Base-by-base conservation (phyloP, 805 yeast species). In the Cyberlindnera nakhonratchasimensis region DNA sequence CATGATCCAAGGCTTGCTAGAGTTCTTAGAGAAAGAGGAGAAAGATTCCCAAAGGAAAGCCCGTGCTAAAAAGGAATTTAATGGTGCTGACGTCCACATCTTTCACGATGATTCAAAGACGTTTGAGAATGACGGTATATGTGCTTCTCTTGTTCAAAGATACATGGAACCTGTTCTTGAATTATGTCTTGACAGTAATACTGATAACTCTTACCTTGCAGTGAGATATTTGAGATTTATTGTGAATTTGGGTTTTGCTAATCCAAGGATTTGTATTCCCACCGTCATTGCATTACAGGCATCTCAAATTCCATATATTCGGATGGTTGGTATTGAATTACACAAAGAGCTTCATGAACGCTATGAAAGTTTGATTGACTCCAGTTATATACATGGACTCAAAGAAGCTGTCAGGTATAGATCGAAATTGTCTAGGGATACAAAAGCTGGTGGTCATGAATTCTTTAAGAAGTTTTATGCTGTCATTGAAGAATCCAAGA, bases 281-380 rank as follows among this genome's bases (percentile, higher is more conserved):
- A 81, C 89, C 0, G 69, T 86, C 1, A 72, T 86, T 42, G 91
- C 91, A 0, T 64, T 88, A 26, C 80, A 80, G 43, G 69, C 85
- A 0, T 77, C 87, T 0, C 61, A 66, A 1, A 61, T 66, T 14
- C 57, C 55, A 4, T 55, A 61, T 10, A 68, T 84, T 14, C 66
- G 72, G 24, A 58, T 57, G 3, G 61, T 72, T 10, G 87, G 89
- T 0, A 43, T 66, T 1, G 70, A 67, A 1, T 62, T 85, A 42
- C 85, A 84, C 51, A 55, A 57, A 17, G 76, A 71, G 8, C 53
- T 87, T 3, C 77, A 74, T 51, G 81, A 75, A 17, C 82, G 80
- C 46, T 79, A 85, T 54, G 91, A 85, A 56, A 75, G 87, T 2
- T 68, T 88, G 55, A 74, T 86, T 18, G 90, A 83, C 36, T 63